These are phyloP conservation scores for Keqinozyma sinolaborantium DNA, from an alignment of 1,139 yeast genomes.

Conservation along the genomic window DNA sequence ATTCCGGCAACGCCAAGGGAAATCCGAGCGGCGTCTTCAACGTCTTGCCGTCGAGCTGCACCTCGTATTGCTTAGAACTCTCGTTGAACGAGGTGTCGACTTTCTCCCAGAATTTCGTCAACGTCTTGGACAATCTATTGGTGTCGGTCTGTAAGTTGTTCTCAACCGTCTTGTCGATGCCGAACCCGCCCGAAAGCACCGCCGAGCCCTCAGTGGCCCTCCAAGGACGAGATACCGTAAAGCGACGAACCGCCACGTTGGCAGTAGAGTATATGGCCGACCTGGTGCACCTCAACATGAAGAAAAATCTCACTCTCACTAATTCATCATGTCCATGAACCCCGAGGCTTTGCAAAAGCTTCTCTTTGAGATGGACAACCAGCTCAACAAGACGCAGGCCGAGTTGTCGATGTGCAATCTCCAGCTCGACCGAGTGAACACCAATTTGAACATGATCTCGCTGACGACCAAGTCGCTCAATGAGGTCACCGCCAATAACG, in stretches of 20 bases:
- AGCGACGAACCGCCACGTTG: not conserved
- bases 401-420: slow-evolving; percentile 62
- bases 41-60: slow-evolving; percentile 72
- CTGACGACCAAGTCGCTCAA: slow-evolving; percentile 55
- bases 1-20: slow-evolving; percentile 58
- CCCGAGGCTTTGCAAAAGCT: slow-evolving; percentile 52
- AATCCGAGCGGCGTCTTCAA: slow-evolving; percentile 84
- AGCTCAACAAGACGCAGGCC: slow-evolving; percentile 55
- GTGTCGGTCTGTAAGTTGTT: slow-evolving; percentile 58
- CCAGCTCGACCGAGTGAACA: slow-evolving; percentile 54
- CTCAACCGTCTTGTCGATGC: slow-evolving; percentile 45
- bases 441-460: slow-evolving; percentile 56
- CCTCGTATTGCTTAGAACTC: slow-evolving; percentile 31
- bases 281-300: not conserved
- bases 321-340: slow-evolving; percentile 27
- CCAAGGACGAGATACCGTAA: slow-evolving; percentile 6
- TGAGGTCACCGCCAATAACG: slow-evolving; percentile 25
- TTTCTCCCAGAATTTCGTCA: slow-evolving; percentile 81
- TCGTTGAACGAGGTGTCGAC: slow-evolving; percentile 47
- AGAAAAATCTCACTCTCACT: not conserved
- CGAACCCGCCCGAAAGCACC: slow-evolving; percentile 13
- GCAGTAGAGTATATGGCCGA: not conserved
- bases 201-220: slow-evolving; percentile 8
- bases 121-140: slow-evolving; percentile 66
- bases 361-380: slow-evolving; percentile 61